Evolutionary conservation across 1,284 basidiomycete genomes (phyloP), one percentile per base, ranked within the genome.

Genomic region (Tilletia horrida): DNA sequence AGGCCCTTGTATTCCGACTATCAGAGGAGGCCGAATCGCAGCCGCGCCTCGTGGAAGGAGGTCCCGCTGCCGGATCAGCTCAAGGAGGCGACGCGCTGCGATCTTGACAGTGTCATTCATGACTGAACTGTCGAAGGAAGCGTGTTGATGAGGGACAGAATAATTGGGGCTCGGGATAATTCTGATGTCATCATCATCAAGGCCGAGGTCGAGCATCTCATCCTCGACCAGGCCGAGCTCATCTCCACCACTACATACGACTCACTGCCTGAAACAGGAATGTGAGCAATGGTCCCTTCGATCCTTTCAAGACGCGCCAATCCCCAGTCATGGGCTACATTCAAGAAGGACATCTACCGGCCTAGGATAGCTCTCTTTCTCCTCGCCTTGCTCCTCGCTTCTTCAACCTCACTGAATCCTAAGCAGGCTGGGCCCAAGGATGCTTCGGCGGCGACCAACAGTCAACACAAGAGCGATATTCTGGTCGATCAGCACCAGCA

Each of bases 1-100:
- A 0, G 92, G 91, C 0, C 92, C 92, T 83, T 94, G 92, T 14
- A 94, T 78, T 1, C 88, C 91, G 9, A 93, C 87, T 69, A 84
- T 72, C n/a, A 83, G 71, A 3, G 83, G 82, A 16, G 29, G 35
- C 6, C 35, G 35, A 40, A 11, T 4, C 11, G 35, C 11, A 11
- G 4, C 11, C 35, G 35, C 35, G 35, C 35, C 35, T 52, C 0
- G n/a, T 52, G 3, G 50, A 52, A 27, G 50, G 11, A 52, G 50
- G 6, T 25, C 50, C 8, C 8, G 21, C 18, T 18, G 35, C 35
- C 16, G 16, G 50, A 52, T 11, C 7, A 23, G 4, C 23, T 11
- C 23, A 3, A 52, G 18, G 21, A 52, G 16, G 14, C 25, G 50
- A 14, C 21, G 21, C 6, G 50, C 16, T 3, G 50, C 50, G 23